Conservation (phyloP, 495 filamentous ascomycete species). For the Neohortaea acidophila region DNA sequence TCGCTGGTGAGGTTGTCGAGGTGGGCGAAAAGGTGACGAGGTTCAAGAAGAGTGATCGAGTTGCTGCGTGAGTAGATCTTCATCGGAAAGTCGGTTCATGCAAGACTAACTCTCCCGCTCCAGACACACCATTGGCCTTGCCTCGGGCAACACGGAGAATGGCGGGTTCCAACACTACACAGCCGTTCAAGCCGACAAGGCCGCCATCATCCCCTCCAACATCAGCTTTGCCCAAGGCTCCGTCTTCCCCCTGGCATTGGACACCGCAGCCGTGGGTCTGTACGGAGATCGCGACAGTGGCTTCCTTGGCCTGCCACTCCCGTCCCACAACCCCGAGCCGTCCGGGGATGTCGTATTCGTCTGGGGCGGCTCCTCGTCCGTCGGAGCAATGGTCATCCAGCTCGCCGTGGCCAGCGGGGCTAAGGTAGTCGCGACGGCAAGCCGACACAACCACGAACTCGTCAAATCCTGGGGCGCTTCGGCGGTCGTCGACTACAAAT, state of each 20-base stretch:
- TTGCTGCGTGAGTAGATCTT: constrained; percentile 23
- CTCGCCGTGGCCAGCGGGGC: constrained; percentile 43
- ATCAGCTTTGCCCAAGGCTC: constrained; percentile 33
- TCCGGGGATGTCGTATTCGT: constrained; percentile 35
- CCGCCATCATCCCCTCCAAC: constrained; percentile 32
- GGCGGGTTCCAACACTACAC: constrained; percentile 38
- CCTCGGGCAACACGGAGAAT: constrained; percentile 18
- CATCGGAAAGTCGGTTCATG: neutral
- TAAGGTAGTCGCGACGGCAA: constrained; percentile 41
- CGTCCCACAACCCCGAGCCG: constrained; percentile 19
- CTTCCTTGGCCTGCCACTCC: constrained; percentile 28
- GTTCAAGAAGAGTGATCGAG: constrained; percentile 34
- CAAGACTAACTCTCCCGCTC: constrained; percentile 4
- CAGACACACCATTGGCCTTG: constrained; percentile 22
- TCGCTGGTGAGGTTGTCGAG: constrained; percentile 31
- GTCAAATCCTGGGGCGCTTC: constrained; percentile 39
- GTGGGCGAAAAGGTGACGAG: constrained; percentile 28
- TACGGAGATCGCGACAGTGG: constrained; percentile 26
- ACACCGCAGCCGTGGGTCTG: constrained; percentile 39
- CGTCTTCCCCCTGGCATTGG: constrained; percentile 39
- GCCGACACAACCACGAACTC: constrained; percentile 38
- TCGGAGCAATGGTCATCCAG: constrained; percentile 48
- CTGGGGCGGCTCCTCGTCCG: constrained; percentile 45
- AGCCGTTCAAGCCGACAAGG: constrained; percentile 23
- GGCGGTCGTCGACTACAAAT: constrained; percentile 43